Evolutionary conservation across 176 grass and related monocot genomes (phyloP).

Genomic region (Triticum dicoccoides): DNA sequence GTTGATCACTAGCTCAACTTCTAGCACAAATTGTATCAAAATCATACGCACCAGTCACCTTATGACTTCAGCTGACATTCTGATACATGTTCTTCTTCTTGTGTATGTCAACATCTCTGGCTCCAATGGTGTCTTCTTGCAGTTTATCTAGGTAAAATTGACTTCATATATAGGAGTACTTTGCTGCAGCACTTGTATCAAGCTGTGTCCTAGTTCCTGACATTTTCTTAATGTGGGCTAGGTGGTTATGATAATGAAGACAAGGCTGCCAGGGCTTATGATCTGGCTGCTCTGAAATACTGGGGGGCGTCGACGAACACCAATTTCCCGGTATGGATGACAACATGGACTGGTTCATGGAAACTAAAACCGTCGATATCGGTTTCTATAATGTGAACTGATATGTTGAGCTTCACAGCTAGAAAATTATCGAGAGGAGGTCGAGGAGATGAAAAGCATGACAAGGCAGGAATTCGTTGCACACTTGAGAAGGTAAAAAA

Average conservation of each 20-base stretch:
- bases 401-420: constrained; percentile 51
- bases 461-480: constrained; percentile 88
- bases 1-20: constrained; percentile 35
- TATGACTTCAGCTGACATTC: background rate
- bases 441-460: constrained; percentile 91
- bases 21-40: background rate
- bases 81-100: background rate
- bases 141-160: constrained; percentile 71
- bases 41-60: background rate
- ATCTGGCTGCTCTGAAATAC: constrained; percentile 92
- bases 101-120: constrained; percentile 17
- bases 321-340: constrained; percentile 71
- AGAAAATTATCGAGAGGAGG: constrained; percentile 66
- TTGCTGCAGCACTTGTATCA: background rate
- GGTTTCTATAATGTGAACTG: background rate
- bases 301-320: constrained; percentile 81
- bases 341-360: background rate
- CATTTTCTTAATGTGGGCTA: constrained; percentile 24
- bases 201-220: background rate
- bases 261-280: constrained; percentile 96
- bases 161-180: background rate
- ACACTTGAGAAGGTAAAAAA: constrained; percentile 76
- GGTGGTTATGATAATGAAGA: constrained; percentile 97
- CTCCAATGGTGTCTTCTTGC: constrained; percentile 12
- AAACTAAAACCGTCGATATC: background rate